Base-by-base conservation (phyloP, 805 yeast species). In the Starmerella bombi region DNA sequence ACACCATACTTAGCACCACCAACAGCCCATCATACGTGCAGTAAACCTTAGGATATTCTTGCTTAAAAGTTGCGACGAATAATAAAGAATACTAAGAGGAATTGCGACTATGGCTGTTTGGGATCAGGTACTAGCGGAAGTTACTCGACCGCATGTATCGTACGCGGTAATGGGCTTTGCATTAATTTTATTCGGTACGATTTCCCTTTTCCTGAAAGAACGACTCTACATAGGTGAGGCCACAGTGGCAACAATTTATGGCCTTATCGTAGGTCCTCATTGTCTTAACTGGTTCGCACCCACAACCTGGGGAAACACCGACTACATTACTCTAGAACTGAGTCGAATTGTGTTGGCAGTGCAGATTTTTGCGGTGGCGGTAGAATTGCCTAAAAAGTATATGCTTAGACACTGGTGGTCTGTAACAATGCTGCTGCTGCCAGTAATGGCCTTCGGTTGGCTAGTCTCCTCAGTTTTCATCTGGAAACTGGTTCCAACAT, bases 371-470 rank as follows among this genome's bases (percentile, higher is more conserved):
- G 94, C 94, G 8, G 93, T 83, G 17, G 93, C 94, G 2, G 96
- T 85, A 25, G 96, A 85, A 59, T 65, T 85, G 59, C 96, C 96
- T 15, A 74, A 81, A 42, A 81, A 80, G 57, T 85, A 86, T 58
- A 80, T 86, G 88, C 67, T 75, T 48, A 72, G 72, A 46, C 95
- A 86, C 57, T 78, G 91, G 84, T 50, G 70, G 7, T 78, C 93
- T 0, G 85, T 86, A 14, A 59, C 74, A 17, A 68, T 80, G 58
- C 68, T 85, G 36, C 66, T 85, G 34, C 66, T 84, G 25, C 94
- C 93, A 1, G 91, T 81, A 20, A 85, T 85, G 96, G 79, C 93
- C 1, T 66, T 66, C 40, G 95, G 95, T 18, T 85, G 95, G 95
- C 61, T 85, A 32, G 63, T 82, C 2, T 77, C 83, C 21, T 88